phyloP scores from a whole-genome alignment of 2,329 filamentous ascomycete genomes.

The Tolypocladium amazonense region DNA sequence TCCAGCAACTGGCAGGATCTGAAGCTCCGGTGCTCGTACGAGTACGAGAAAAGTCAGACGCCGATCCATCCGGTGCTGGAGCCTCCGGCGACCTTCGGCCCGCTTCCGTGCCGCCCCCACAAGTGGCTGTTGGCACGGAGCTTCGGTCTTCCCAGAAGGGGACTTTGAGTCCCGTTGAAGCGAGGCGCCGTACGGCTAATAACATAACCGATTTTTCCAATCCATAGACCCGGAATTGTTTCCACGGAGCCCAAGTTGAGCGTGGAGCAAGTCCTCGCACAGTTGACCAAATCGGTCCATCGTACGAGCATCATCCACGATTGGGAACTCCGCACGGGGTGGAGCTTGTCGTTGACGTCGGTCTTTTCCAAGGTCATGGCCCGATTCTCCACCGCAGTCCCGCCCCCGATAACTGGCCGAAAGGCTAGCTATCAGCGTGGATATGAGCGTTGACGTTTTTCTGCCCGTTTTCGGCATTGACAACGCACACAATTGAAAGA shows the following conservation, averaged over 20 bases:
- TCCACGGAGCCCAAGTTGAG: background rate
- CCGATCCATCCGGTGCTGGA: background rate
- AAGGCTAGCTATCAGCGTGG: background rate
- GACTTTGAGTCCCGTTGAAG: background rate
- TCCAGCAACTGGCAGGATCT: background rate
- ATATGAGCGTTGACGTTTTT: background rate
- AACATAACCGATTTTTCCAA: background rate
- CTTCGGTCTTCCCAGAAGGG: background rate
- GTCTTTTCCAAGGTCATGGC: background rate
- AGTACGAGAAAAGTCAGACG: background rate
- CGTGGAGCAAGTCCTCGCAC: background rate
- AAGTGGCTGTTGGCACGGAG: background rate
- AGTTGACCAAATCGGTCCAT: background rate
- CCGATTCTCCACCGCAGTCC: background rate
- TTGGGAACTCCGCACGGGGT: background rate
- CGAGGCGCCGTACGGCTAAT: background rate
- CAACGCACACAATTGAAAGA: background rate
- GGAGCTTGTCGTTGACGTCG: background rate
- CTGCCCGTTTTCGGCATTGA: background rate
- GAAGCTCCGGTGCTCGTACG: background rate
- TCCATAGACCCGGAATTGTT: background rate
- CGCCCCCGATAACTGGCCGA: background rate
- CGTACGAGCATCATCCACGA: background rate
- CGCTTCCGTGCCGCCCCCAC: background rate
- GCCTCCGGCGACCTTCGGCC: background rate